A percentile compares a stretch with the other conserved stretches of the same genome.
phyloP scores from a whole-genome alignment of 139 green algal species.

The Mychonastes homosphaera region DNA sequence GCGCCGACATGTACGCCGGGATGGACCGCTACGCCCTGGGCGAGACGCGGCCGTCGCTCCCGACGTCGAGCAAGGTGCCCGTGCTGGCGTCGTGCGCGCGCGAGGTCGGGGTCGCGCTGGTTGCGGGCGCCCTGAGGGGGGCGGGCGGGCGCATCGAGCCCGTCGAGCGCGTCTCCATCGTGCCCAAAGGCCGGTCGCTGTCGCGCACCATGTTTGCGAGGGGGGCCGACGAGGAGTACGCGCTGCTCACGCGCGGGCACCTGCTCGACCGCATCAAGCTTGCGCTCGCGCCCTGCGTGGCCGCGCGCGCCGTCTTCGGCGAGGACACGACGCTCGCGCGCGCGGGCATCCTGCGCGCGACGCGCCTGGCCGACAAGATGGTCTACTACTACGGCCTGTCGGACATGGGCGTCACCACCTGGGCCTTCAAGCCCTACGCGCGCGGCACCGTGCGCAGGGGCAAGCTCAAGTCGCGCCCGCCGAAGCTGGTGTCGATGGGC shows the following conservation, averaged over 20 bases:
- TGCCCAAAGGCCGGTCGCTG: conserved; percentile 45
- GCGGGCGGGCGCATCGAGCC: conserved; percentile 38
- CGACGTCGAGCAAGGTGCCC: conserved; percentile 33
- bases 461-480: background rate
- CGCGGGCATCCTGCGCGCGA: conserved; percentile 32
- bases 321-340: conserved; percentile 43
- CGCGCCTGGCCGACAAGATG: conserved; percentile 29
- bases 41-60: conserved; percentile 50
- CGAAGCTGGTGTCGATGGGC: conserved; percentile 36
- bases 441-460: background rate
- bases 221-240: conserved; percentile 65
- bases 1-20: conserved; percentile 63
- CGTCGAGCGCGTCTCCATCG: conserved; percentile 67
- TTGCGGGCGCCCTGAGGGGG: conserved; percentile 54
- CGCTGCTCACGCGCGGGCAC: conserved; percentile 55
- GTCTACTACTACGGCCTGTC: conserved; percentile 46
- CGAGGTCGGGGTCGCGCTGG: conserved; percentile 47
- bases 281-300: conserved; percentile 31
- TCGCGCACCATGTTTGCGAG: conserved; percentile 58
- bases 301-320: conserved; percentile 48
- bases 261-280: conserved; percentile 60
- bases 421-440: conserved; percentile 35
- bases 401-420: conserved; percentile 42
- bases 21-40: conserved; percentile 76
- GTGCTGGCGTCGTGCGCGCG: conserved; percentile 19